Evolutionary conservation across 2,329 filamentous ascomycete genomes (phyloP).

Genomic region (Capronia epimyces): DNA sequence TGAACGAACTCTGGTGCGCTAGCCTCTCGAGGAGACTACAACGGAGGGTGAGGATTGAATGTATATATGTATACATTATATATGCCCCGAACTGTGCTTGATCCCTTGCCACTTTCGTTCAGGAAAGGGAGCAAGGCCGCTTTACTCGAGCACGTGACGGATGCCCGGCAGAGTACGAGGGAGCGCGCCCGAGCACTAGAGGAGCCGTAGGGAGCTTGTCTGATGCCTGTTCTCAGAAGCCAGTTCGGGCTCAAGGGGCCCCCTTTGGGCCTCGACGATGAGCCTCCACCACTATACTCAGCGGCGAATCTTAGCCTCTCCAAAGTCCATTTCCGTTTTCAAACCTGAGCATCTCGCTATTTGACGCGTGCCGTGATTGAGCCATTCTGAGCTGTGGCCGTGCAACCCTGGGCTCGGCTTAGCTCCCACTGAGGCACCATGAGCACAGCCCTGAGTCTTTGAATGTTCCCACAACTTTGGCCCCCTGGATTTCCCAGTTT

Average conservation of each 20-base stretch:
- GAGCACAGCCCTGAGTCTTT: not conserved
- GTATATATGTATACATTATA: conserved; percentile 13
- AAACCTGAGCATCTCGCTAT: not conserved
- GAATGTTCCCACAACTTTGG: not conserved
- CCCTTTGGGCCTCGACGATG: not conserved
- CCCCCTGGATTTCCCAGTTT: not conserved
- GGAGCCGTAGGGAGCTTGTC: not conserved
- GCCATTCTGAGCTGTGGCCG: not conserved
- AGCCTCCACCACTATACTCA: not conserved
- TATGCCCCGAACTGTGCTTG: conserved; percentile 24
- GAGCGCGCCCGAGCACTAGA: conserved; percentile 3
- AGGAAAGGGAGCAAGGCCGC: conserved; percentile 25
- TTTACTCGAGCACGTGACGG: conserved; percentile 19
- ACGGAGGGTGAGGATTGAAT: too few species aligned
- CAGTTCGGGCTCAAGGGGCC: conserved; percentile 4
- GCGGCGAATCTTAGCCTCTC: not conserved
- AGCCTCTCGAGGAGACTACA: too few species aligned
- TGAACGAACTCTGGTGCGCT: too few species aligned
- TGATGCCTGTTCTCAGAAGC: conserved; percentile 6
- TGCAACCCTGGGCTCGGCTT: not conserved
- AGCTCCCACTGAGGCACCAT: not conserved
- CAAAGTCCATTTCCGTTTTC: not conserved
- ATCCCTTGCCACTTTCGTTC: conserved; percentile 13
- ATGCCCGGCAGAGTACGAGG: conserved; percentile 15
- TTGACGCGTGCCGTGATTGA: not conserved